Conservation (phyloP, 2,329 filamentous ascomycete genomes). For the Daldinia sp. region DNA sequence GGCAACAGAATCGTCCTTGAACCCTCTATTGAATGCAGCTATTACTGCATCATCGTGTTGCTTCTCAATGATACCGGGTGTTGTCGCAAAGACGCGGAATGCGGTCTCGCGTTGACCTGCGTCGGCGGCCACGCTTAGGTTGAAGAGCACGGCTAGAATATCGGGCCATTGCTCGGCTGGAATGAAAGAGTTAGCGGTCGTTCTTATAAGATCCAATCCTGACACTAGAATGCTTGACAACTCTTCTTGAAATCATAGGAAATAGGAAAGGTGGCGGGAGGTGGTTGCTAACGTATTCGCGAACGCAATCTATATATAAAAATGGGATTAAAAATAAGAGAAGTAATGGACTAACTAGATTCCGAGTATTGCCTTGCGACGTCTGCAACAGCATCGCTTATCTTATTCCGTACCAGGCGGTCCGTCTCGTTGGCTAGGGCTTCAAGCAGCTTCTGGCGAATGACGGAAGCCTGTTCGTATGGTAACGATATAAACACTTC, state of each 20-base stretch:
- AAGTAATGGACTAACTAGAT: conserved; percentile 68
- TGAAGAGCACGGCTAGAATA: conserved; percentile 84
- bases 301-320: not conserved
- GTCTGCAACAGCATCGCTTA: conserved; percentile 97
- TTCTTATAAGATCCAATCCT: not conserved
- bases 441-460: conserved; percentile 84
- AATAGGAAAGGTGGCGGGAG: not conserved
- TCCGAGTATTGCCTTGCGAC: conserved; percentile 94
- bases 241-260: not conserved
- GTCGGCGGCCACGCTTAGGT: conserved; percentile 86
- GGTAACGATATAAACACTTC: conserved; percentile 87
- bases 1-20: conserved; percentile 84
- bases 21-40: conserved; percentile 87
- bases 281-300: not conserved
- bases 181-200: conserved; percentile 31
- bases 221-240: not conserved
- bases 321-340: not conserved
- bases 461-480: conserved; percentile 76
- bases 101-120: conserved; percentile 87
- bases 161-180: conserved; percentile 88
- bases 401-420: conserved; percentile 85
- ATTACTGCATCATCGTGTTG: conserved; percentile 93
- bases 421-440: conserved; percentile 77
- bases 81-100: conserved; percentile 94
- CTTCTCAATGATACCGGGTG: conserved; percentile 93